A percentile compares a stretch with the other conserved stretches of the same genome.
phyloP scores from a whole-genome alignment of 2,329 filamentous ascomycete genomes.

The Parastagonospora nodorum region DNA sequence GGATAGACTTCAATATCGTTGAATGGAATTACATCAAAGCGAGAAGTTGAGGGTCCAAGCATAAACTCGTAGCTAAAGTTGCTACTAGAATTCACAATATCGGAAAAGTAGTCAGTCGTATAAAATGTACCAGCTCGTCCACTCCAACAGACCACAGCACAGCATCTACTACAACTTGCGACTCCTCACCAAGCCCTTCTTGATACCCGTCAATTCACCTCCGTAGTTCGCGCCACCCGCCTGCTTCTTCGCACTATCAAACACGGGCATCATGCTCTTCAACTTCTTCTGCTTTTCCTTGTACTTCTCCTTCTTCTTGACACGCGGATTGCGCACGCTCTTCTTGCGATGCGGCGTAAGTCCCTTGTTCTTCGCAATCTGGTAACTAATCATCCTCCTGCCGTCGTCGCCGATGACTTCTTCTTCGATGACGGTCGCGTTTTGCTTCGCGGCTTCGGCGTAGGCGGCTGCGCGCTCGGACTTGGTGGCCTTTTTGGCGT shows the following conservation, averaged over 20 bases:
- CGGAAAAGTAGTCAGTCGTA: no score
- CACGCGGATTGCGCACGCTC: constrained; percentile 90
- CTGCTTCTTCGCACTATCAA: constrained; percentile 78
- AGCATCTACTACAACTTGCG: constrained; percentile 70
- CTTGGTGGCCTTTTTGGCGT: constrained; percentile 72
- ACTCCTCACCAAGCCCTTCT: constrained; percentile 90
- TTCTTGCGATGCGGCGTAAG: constrained; percentile 88
- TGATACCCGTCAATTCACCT: constrained; percentile 94
- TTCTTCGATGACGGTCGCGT: constrained; percentile 67
- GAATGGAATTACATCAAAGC: no score
- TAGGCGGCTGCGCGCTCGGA: constrained; percentile 68
- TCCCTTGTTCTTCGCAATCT: constrained; percentile 98
- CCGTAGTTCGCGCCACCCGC: constrained; percentile 69
- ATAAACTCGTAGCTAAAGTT: no score
- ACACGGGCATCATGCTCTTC: constrained; percentile 80
- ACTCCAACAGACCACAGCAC: no score
- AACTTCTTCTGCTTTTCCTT: constrained; percentile 98
- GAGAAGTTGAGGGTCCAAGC: no score
- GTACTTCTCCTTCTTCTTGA: constrained; percentile 98
- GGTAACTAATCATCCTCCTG: constrained; percentile 89
- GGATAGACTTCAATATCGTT: no score
- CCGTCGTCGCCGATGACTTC: constrained; percentile 79
- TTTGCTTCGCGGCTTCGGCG: constrained; percentile 59
- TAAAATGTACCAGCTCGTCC: no score
- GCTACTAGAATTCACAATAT: no score